Percentiles rank a stretch among this genome's conserved stretches.
Evolutionary conservation across 2,329 filamentous ascomycete species (phyloP).

Genomic region (Penicillium freii): DNA sequence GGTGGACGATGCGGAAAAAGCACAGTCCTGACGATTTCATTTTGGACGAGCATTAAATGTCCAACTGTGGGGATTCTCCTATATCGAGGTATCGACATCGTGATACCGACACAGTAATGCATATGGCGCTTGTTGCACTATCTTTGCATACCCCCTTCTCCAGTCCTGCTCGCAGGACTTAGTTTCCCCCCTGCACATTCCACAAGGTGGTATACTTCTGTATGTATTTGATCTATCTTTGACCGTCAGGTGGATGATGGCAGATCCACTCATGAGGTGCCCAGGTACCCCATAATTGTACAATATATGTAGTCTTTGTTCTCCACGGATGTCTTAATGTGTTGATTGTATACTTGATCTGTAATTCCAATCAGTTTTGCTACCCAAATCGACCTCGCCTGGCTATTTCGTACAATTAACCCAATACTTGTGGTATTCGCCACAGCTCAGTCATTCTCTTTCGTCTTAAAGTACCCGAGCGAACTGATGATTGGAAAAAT

Average conservation of each 20-base stretch:
- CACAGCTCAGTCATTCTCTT: neutral
- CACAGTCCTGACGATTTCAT: neutral
- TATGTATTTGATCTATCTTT: neutral
- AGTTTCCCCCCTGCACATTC: neutral
- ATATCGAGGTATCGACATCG: neutral
- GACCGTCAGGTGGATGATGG: neutral
- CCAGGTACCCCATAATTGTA: neutral
- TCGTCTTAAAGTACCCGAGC: neutral
- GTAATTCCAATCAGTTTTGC: neutral
- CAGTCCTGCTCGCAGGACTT: neutral
- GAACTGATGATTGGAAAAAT: neutral
- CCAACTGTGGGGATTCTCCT: neutral
- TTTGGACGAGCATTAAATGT: neutral
- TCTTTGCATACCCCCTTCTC: neutral
- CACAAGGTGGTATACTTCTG: neutral
- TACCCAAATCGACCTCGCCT: neutral
- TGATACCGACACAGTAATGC: neutral
- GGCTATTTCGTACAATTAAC: neutral
- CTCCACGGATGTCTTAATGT: neutral
- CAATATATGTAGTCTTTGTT: neutral
- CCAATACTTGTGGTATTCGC: neutral
- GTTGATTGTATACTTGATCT: neutral
- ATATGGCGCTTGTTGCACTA: neutral
- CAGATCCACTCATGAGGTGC: neutral
- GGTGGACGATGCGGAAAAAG: slow-evolving; percentile 51